These are phyloP conservation scores for Tarenaya hassleriana DNA, from an alignment of 345 rosid genomes.

Conservation along the genomic window DNA sequence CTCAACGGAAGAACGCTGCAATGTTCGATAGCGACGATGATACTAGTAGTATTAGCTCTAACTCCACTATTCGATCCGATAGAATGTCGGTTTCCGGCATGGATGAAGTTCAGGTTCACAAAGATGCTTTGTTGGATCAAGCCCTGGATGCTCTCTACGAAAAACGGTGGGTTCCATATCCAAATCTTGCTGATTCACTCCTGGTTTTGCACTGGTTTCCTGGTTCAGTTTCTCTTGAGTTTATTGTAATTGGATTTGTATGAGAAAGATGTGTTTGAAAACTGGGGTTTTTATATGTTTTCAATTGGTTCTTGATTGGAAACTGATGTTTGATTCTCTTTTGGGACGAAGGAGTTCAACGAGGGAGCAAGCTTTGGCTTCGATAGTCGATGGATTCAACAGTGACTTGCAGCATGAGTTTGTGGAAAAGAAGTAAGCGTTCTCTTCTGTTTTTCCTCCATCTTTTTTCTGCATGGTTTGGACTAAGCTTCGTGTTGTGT, in stretches of 20 bases:
- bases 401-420: slow-evolving; percentile 62
- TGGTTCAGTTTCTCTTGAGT: no score
- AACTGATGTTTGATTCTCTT: slow-evolving; percentile 14
- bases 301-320: neutral
- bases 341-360: slow-evolving; percentile 63
- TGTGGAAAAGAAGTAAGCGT: slow-evolving; percentile 71
- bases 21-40: slow-evolving; percentile 81
- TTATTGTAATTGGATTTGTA: no score
- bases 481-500: no score
- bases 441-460: neutral
- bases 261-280: no score
- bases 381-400: slow-evolving; percentile 67
- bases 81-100: slow-evolving; percentile 34
- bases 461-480: no score
- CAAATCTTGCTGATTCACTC: neutral
- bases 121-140: slow-evolving; percentile 62
- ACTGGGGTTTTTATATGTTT: neutral
- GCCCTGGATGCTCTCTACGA: slow-evolving; percentile 80
- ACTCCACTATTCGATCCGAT: slow-evolving; percentile 54
- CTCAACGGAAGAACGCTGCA: slow-evolving; percentile 23
- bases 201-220: neutral
- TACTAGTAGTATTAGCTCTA: slow-evolving; percentile 64
- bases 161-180: slow-evolving; percentile 43
- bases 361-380: slow-evolving; percentile 68
- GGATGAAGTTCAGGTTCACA: slow-evolving; percentile 58